phyloP scores from a whole-genome alignment of 768 basidiomycete genomes.

The Boletus edulis region DNA sequence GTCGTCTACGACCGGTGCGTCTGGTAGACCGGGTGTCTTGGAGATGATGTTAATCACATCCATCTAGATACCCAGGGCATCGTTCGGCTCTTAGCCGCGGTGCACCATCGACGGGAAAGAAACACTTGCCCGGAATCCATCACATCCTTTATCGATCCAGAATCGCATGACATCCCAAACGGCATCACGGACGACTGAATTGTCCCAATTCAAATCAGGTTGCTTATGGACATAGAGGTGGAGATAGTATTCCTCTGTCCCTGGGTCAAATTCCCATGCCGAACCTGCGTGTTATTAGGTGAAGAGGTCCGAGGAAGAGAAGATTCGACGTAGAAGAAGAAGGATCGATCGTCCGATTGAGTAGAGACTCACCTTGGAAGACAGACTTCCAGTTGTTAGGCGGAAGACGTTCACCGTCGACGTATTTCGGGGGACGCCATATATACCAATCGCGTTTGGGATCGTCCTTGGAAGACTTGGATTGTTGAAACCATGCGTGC shows the following conservation, averaged over 20 bases:
- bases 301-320: not conserved
- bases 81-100: conserved; percentile 1
- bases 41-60: conserved; percentile 71
- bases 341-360: not conserved
- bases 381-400: conserved; percentile 75
- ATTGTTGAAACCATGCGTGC: conserved; percentile 72
- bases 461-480: conserved; percentile 46
- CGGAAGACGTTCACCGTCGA: conserved; percentile 50
- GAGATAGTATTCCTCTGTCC: conserved; percentile 68
- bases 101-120: not conserved
- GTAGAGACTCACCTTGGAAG: conserved; percentile 49
- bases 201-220: conserved; percentile 80
- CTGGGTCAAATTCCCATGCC: conserved; percentile 68
- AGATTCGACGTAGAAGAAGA: conserved; percentile 3
- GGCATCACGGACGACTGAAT: conserved; percentile 54
- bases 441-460: conserved; percentile 77
- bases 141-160: conserved; percentile 73
- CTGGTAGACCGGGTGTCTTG: conserved; percentile 60
- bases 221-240: conserved; percentile 66
- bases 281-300: conserved; percentile 42
- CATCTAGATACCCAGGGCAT: conserved; percentile 40
- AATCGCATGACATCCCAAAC: conserved; percentile 67
- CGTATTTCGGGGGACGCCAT: conserved; percentile 62
- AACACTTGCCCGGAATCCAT: conserved; percentile 65
- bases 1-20: conserved; percentile 57